Percentiles rank a stretch among this genome's conserved stretches.
phyloP scores from a whole-genome alignment of 108 stramenopile genomes.

The Nitzschia palea region DNA sequence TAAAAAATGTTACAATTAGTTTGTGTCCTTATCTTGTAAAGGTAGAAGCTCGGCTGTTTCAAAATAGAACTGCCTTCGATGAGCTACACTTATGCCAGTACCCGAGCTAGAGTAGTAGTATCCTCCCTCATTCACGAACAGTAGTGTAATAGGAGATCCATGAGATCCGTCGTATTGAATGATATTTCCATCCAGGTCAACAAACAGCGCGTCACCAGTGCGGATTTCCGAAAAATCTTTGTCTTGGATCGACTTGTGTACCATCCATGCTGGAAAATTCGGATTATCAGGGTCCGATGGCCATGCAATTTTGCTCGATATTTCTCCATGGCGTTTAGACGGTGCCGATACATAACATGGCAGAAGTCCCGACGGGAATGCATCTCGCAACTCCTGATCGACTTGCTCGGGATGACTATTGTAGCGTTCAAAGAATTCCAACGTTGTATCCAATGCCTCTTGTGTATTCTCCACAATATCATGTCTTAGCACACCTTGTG shows the following conservation, averaged over 20 bases:
- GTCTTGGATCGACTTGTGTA: conserved; percentile 76
- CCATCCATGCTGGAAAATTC: conserved; percentile 63
- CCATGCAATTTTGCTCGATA: conserved; percentile 75
- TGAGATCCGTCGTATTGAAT: conserved; percentile 81
- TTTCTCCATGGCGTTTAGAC: conserved; percentile 65
- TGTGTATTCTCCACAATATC: conserved; percentile 81
- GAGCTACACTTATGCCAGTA: conserved; percentile 74
- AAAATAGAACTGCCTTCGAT: neutral
- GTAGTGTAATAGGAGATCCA: conserved; percentile 63
- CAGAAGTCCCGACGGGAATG: conserved; percentile 50
- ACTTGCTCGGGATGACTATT: conserved; percentile 32
- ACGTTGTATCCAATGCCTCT: conserved; percentile 46
- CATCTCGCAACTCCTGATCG: conserved; percentile 28
- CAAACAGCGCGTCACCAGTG: conserved; percentile 77
- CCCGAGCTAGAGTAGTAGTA: conserved; percentile 83
- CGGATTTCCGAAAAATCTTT: conserved; percentile 55
- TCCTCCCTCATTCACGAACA: conserved; percentile 89
- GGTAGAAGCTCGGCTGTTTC: conserved; percentile 1
- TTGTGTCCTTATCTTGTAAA: too few relatives aligned
- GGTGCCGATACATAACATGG: conserved; percentile 81
- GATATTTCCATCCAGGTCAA: conserved; percentile 55
- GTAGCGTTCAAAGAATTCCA: conserved; percentile 72
- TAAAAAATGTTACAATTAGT: too few relatives aligned
- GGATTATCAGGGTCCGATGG: conserved; percentile 61
- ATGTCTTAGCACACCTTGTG: conserved; percentile 79